Base-by-base conservation (phyloP, 257 asterid species). In the Primulina tabacum region DNA sequence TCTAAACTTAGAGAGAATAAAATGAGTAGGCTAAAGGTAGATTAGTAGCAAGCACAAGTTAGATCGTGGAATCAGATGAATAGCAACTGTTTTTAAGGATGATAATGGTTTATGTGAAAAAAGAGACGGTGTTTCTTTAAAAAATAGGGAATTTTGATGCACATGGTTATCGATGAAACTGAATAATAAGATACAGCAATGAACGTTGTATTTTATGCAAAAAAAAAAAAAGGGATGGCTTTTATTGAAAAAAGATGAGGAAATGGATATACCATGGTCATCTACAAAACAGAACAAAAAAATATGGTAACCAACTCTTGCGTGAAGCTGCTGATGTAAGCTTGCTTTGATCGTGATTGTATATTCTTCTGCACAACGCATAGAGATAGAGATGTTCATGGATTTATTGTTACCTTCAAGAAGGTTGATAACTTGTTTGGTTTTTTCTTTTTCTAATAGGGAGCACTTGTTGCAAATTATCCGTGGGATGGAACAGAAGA, bases 401-500 rank as follows among this genome's bases (percentile, higher is more conserved):
- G 30, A 64, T 37, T 64, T 64, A 18, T 63, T 34, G 2, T 38
- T 64, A 33, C 17, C 55, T 52, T 24, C 34, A 7, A 29, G 26
- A 21, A 37, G 37, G 26, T 4, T 35, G 29, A 14, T 59, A 30
- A n/a, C 53, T 79, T 53, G 60, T 64, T 65, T 26, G 38, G n/a
- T 67, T 1, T 17, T 61, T 50, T 65, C 69, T 65, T 52, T 10
- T 68, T 38, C 70, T 61, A 24, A 63, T 71, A 93, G 97, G 97
- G 98, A 76, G 98, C 97, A 47, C 89, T 93, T 73, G 97, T 93
- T 71, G 98, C 98, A 76, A 90, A 93, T 71, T 93, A 87, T 78
- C 98, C 98, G 73, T 93, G 98, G 98, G 98, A 93, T 78, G 98
- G 98, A 75, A 90, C 96, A 59, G 77, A 73, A 65, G 85, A 90